Base-by-base conservation (phyloP, 371 early-diverging fungal species). In the Blastocladiella emersonii region DNA sequence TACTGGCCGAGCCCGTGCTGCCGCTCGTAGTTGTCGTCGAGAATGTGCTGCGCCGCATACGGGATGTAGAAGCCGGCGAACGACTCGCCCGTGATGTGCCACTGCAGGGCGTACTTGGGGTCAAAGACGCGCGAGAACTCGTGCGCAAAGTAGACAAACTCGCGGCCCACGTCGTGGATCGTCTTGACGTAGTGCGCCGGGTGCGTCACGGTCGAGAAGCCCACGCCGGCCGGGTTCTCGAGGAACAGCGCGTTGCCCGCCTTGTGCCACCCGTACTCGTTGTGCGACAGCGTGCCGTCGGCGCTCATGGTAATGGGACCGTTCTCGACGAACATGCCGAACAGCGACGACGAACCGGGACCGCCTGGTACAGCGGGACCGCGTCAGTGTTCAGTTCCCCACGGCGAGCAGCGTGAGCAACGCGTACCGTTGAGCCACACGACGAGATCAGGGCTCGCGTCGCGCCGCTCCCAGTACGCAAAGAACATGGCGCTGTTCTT, bases 1-100 rank as follows among this genome's bases (percentile, higher is more conserved):
- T n/a, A n/a, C 23, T 39, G 39, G 13, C 39, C 39, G 5, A 5
- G 57, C 7, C 45, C 62, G 32, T 37, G 34, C 57, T 23, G 10
- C 0, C 30, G 27, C 10, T 1, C n/a, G 3, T 6, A 1, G 39
- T 57, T 57, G 35, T 34, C 25, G 23, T 17, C 36, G 39, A 57
- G 36, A 35, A 57, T 57, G 57, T 57, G 35, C n/a, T 2, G 2
- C 21, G 57, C 57, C 1, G 25, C 25, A 8, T 57, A n/a, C 30
- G 57, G 57, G 23, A 57, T n/a, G 37, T 30, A 57, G 10, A 32
- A n/a, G 17, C 57, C 57, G 39, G 23, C 57, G 25, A 57, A 57
- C 19, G 36, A 23, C 2, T 32, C 37, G 21, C 57, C 30, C 1
- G 12, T 27, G 39, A 32, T 10, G 36, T 23, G n/a, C 37, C 57